Percentiles rank a stretch among this genome's conserved stretches.
These are phyloP conservation scores for Grigorovia humatica DNA, from an alignment of 805 yeast species.

Conservation along the genomic window DNA sequence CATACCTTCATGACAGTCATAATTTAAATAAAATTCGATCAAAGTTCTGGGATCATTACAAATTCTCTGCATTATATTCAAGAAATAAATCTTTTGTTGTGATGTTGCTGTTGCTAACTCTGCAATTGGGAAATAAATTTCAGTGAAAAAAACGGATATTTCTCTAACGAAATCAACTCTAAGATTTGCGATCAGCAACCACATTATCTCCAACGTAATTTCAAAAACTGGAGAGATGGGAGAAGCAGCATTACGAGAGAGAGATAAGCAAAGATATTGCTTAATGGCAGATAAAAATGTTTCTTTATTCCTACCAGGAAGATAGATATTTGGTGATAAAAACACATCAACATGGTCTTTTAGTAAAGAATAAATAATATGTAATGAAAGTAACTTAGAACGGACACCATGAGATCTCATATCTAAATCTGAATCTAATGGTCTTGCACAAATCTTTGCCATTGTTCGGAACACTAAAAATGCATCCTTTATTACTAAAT, in stretches of 20 bases:
- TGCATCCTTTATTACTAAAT: slow-evolving; percentile 76
- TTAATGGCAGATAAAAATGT: slow-evolving; percentile 69
- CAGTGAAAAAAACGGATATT: slow-evolving; percentile 86
- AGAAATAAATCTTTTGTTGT: slow-evolving; percentile 83
- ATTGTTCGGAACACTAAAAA: slow-evolving; percentile 86
- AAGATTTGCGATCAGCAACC: slow-evolving; percentile 75
- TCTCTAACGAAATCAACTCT: slow-evolving; percentile 86
- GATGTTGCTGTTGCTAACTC: slow-evolving; percentile 86
- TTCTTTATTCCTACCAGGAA: slow-evolving; percentile 46
- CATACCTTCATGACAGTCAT: slow-evolving; percentile 78
- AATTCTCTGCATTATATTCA: slow-evolving; percentile 69
- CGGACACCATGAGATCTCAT: slow-evolving; percentile 89
- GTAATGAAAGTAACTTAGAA: slow-evolving; percentile 80
- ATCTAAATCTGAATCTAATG: slow-evolving; percentile 67
- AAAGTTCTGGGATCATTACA: slow-evolving; percentile 84
- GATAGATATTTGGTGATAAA: slow-evolving; percentile 44
- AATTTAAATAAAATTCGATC: slow-evolving; percentile 87
- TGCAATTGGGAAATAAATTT: slow-evolving; percentile 86
- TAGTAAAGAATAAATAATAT: slow-evolving; percentile 75
- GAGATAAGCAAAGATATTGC: slow-evolving; percentile 70
- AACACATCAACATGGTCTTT: slow-evolving; percentile 80
- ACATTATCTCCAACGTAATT: slow-evolving; percentile 82
- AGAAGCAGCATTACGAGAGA: slow-evolving; percentile 88
- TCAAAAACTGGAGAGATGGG: slow-evolving; percentile 87
- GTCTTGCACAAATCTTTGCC: slow-evolving; percentile 85